Evolutionary conservation across 2,329 filamentous ascomycete genomes (phyloP).

Genomic region (Coniochaeta prunicola): DNA sequence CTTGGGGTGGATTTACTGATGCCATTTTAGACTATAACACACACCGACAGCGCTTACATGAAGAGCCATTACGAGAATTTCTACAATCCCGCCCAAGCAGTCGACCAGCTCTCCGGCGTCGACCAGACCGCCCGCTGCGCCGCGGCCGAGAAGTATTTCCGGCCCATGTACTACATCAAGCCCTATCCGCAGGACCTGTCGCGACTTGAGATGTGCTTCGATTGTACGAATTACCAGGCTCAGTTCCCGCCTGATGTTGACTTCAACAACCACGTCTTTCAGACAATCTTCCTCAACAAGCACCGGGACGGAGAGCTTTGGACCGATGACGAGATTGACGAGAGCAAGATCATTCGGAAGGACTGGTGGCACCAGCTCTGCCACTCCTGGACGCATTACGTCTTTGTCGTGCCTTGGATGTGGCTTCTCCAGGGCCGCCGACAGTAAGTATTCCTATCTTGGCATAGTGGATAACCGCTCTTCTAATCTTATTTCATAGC

Average conservation of each 20-base stretch:
- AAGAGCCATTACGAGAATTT: conserved; percentile 59
- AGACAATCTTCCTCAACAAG: conserved; percentile 61
- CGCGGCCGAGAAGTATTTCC: conserved; percentile 27
- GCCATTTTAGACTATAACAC: conserved; percentile 59
- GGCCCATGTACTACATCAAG: conserved; percentile 60
- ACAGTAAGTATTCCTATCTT: no score
- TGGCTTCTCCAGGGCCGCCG: conserved; percentile 64
- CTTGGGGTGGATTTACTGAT: no score
- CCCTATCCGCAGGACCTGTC: conserved; percentile 47
- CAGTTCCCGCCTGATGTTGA: conserved; percentile 43
- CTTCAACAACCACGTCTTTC: conserved; percentile 50
- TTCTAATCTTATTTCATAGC: no score
- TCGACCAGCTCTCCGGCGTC: conserved; percentile 1
- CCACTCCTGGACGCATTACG: conserved; percentile 56
- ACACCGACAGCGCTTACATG: conserved; percentile 59
- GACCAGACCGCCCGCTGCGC: conserved; percentile 7
- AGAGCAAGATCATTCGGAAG: conserved; percentile 51
- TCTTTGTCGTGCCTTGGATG: conserved; percentile 61
- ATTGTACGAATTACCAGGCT: conserved; percentile 69
- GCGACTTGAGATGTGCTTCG: conserved; percentile 64
- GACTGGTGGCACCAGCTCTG: conserved; percentile 66
- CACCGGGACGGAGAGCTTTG: conserved; percentile 44
- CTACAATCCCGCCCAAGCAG: conserved; percentile 31
- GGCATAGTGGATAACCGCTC: no score
- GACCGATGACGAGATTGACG: conserved; percentile 52